A percentile compares a stretch with the other conserved stretches of the same genome.
Conservation (phyloP, 768 basidiomycete species). For the Pisolithus sp. region DNA sequence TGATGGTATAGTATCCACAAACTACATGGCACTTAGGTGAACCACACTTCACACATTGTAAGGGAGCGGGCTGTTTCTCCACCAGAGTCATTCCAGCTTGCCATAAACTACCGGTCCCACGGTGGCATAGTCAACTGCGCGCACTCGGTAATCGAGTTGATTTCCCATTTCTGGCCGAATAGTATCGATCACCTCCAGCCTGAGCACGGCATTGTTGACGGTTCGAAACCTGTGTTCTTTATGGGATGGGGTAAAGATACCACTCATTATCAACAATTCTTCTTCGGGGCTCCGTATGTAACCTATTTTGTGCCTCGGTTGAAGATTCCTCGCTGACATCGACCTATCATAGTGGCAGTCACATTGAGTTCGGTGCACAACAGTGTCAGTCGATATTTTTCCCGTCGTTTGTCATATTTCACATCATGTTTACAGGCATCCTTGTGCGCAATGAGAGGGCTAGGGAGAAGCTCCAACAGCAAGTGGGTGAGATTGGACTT, state of each 20-base stretch:
- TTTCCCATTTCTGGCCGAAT: no score
- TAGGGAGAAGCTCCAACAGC: conserved; percentile 37
- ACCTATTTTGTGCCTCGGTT: no score
- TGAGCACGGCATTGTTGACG: conserved; percentile 51
- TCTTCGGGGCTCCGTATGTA: conserved; percentile 40
- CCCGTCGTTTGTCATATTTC: background rate
- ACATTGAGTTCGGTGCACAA: conserved; percentile 54
- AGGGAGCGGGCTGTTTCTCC: background rate
- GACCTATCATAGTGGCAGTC: no score
- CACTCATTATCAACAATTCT: conserved; percentile 53
- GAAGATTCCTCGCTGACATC: no score
- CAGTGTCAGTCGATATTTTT: conserved; percentile 43
- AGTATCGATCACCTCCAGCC: conserved; percentile 28
- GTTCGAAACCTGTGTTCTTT: conserved; percentile 54
- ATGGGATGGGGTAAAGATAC: conserved; percentile 38
- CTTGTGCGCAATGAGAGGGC: conserved; percentile 60
- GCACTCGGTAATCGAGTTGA: no score
- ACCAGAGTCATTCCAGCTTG: conserved; percentile 48
- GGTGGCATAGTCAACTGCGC: conserved; percentile 36
- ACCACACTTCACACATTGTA: no score
- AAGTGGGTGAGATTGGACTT: conserved; percentile 53
- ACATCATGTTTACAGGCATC: conserved; percentile 40
- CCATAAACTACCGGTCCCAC: conserved; percentile 65
- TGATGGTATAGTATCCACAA: no score
- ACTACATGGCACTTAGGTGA: no score